phyloP scores from a whole-genome alignment of 345 rosid species.

The rapeseed (Brassica napus) region Da-Ae NC_063446.1:18668501-18669000 shows the following conservation, averaged over 20 bases:
- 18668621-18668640: conserved; percentile 61
- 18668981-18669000: conserved; percentile 58
- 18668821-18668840: conserved; percentile 45
- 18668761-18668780: conserved; percentile 59
- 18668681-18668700: conserved; percentile 56
- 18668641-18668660: conserved; percentile 63
- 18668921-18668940: conserved; percentile 58
- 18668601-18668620: conserved; percentile 42
- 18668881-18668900: conserved; percentile 31
- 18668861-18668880: conserved; percentile 54
- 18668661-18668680: conserved; percentile 58
- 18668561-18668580: conserved; percentile 62
- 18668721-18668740: conserved; percentile 52
- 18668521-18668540: conserved; percentile 49
- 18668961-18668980: conserved; percentile 49
- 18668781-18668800: conserved; percentile 44
- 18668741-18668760: conserved; percentile 60
- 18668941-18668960: conserved; percentile 71
- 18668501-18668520: conserved; percentile 50
- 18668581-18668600: conserved; percentile 53
- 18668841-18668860: conserved; percentile 65
- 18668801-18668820: conserved; percentile 52
- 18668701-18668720: conserved; percentile 61
- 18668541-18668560: conserved; percentile 61
- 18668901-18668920: conserved; percentile 46